phyloP scores from a whole-genome alignment of 2,329 filamentous ascomycete species.

The Cladophialophora immunda region DNA sequence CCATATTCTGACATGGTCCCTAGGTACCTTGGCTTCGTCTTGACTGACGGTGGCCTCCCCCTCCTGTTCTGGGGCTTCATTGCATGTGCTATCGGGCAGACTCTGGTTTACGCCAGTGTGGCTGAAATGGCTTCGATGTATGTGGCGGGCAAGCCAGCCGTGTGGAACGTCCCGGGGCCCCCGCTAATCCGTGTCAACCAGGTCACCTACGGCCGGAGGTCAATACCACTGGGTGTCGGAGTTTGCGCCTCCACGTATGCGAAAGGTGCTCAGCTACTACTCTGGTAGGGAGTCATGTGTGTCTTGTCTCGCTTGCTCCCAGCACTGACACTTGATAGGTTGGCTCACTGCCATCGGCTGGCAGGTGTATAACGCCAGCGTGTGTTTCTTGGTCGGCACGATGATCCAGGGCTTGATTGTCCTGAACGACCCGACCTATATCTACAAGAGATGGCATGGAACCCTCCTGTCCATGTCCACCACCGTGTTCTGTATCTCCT shows the following conservation, averaged over 20 bases:
- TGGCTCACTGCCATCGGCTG: slow-evolving; percentile 56
- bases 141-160: neutral
- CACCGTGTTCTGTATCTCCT: slow-evolving; percentile 41
- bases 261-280: slow-evolving; percentile 65
- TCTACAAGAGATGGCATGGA: slow-evolving; percentile 44
- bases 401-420: slow-evolving; percentile 43
- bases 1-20: neutral
- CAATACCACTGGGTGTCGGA: slow-evolving; percentile 69
- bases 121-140: slow-evolving; percentile 62
- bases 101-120: slow-evolving; percentile 53
- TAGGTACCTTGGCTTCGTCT: slow-evolving; percentile 30
- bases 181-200: slow-evolving; percentile 21
- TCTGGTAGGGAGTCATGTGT: slow-evolving; percentile 48
- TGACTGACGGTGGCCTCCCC: slow-evolving; percentile 60
- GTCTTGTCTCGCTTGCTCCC: neutral
- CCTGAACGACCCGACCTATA: slow-evolving; percentile 40
- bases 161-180: neutral
- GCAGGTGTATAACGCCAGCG: slow-evolving; percentile 56
- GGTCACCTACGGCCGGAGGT: slow-evolving; percentile 51
- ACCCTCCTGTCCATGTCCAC: slow-evolving; percentile 43
- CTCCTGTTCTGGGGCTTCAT: slow-evolving; percentile 64
- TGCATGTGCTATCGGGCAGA: slow-evolving; percentile 55
- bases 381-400: slow-evolving; percentile 46
- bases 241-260: slow-evolving; percentile 58
- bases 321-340: slow-evolving; percentile 41